Evolutionary conservation across 352 stramenopile species (phyloP), one percentile per base, ranked within the genome.

Genomic region (Thraustochytrium sp.): DNA sequence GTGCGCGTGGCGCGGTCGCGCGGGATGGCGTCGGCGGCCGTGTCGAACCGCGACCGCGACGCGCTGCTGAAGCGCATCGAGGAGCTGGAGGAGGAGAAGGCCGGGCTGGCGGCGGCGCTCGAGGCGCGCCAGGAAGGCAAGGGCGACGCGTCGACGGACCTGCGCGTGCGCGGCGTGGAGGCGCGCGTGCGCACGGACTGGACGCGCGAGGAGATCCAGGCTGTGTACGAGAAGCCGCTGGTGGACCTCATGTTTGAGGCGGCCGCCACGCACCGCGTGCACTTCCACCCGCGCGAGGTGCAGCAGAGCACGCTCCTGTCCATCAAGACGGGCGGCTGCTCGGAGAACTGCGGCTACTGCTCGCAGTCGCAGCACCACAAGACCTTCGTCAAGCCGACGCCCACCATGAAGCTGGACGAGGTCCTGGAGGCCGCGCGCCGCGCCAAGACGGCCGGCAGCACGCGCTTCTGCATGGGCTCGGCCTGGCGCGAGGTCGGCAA

Each of bases 311-410:
- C 96, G 38, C 88, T 99, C 36, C 88, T 99, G 42, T 97, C 91
- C 72, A 98, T 98, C 90, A 99, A 98, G 91, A 98, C 96, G 2
- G 95, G 95, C 44, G 96, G 93, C 40, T 97, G 93, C 87, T 95
- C 92, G 1, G 93, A 96, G 85, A 94, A 91, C 92, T 95, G 91
- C 90, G 93, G 92, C 65, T 99, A 98, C 89, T 99, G 96, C 91
- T 98, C 93, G 34, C 96, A 98, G 88, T 97, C 92, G 48, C 93
- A 93, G 76, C 91, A 91, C 54, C 92, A 99, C 89, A 98, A 98
- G 89, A 99, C 96, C n/a, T 98, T 98, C 87, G 95, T 99, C 86
- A 98, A 98, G 90, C 95, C 96, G 0, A 97, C 97, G 49, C 94
- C 94, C 16, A 97, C 93, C 42, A 97, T 98, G 89, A 97, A 98